These are phyloP conservation scores for Zopfochytrium polystomum DNA, from an alignment of 371 early-diverging fungal genomes.

Conservation along the genomic window DNA sequence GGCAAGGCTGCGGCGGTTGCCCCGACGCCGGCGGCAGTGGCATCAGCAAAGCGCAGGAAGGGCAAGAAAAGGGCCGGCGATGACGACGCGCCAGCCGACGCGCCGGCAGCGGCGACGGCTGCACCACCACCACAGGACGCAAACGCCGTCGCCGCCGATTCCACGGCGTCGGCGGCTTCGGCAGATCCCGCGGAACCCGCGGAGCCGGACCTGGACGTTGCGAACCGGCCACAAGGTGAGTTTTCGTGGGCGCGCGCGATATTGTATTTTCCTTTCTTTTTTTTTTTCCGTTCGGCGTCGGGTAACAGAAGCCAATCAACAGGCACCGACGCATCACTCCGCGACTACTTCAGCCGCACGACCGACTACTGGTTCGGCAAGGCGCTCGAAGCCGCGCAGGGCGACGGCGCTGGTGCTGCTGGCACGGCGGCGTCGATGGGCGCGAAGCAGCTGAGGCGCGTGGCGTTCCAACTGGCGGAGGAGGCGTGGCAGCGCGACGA, in stretches of 20 bases:
- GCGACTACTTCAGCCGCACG: conserved; percentile 27
- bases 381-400: conserved; percentile 9
- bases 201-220: too few relatives aligned
- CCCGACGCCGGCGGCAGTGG: too few relatives aligned
- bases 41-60: too few relatives aligned
- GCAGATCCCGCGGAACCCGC: too few relatives aligned
- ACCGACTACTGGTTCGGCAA: conserved; percentile 16
- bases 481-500: conserved; percentile 15
- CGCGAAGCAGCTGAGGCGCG: conserved; percentile 16
- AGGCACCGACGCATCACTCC: conserved; percentile 16
- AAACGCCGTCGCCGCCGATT: too few relatives aligned
- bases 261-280: too few relatives aligned
- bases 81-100: not conserved
- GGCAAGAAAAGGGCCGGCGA: too few relatives aligned
- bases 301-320: conserved; percentile 7
- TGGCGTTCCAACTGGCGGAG: conserved; percentile 20
- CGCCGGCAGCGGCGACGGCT: not conserved
- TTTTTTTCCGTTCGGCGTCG: conserved; percentile 1
- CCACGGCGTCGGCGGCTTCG: too few relatives aligned
- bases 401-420: not conserved
- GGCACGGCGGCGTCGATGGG: conserved; percentile 2
- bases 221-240: too few relatives aligned
- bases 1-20: not conserved
- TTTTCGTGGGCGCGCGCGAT: too few relatives aligned
- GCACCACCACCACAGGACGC: too few relatives aligned